phyloP scores from a whole-genome alignment of 2,329 filamentous ascomycete genomes.

The Tympanopsis confertula region DNA sequence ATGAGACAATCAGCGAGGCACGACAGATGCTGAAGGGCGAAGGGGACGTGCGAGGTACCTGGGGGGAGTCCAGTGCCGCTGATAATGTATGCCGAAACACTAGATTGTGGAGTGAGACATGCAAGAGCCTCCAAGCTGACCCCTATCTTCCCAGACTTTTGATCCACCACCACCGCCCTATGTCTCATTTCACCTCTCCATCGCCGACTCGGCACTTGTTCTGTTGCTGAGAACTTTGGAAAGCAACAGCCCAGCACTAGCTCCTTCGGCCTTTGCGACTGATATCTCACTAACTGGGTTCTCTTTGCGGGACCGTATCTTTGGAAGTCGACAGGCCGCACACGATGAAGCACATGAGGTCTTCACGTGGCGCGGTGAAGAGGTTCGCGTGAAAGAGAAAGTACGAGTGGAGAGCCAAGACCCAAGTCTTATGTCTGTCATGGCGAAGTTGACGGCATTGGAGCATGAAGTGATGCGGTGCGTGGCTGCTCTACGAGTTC shows the following conservation, averaged over 20 bases:
- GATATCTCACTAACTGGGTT: slow-evolving; percentile 42
- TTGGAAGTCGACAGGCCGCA: slow-evolving; percentile 21
- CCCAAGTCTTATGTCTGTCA: slow-evolving; percentile 52
- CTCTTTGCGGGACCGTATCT: slow-evolving; percentile 42
- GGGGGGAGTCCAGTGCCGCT: slow-evolving; percentile 41
- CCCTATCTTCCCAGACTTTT: slow-evolving; percentile 27
- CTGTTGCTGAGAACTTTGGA: neutral
- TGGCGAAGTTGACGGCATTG: slow-evolving; percentile 53
- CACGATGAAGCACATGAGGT: slow-evolving; percentile 43
- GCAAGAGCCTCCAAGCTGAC: neutral
- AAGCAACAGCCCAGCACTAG: slow-evolving; percentile 31
- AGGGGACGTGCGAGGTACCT: slow-evolving; percentile 32
- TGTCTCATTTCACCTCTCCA: slow-evolving; percentile 31
- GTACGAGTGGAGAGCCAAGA: slow-evolving; percentile 56
- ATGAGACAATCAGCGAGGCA: slow-evolving; percentile 51
- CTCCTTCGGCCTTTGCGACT: slow-evolving; percentile 34
- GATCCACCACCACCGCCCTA: slow-evolving; percentile 41
- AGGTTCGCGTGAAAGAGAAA: slow-evolving; percentile 55
- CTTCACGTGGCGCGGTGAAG: slow-evolving; percentile 43
- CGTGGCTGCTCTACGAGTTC: slow-evolving; percentile 42
- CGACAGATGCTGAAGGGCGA: slow-evolving; percentile 43
- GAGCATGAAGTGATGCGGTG: slow-evolving; percentile 48
- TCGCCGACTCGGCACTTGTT: neutral
- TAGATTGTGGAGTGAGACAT: neutral
- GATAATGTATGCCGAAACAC: slow-evolving; percentile 26